Evolutionary conservation across 441 rosid species (phyloP).

Genomic region (Caryocar brasiliense): DNA sequence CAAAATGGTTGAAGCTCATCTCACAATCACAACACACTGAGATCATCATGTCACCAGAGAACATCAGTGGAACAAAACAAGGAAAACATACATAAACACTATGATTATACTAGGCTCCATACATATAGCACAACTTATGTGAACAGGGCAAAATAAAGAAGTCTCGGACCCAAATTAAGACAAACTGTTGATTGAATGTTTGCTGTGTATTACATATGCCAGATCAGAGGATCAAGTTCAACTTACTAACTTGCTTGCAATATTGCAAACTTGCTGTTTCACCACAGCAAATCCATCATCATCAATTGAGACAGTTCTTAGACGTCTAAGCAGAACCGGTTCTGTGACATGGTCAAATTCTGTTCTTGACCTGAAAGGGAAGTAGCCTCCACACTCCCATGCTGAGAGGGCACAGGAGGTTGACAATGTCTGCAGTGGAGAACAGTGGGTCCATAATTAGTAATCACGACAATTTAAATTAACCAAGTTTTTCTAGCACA

Average conservation of each 20-base stretch:
- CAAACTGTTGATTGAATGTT: background rate
- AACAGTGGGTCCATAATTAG: background rate
- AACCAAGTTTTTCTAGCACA: too few relatives aligned
- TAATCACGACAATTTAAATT: background rate
- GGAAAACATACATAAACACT: too few relatives aligned
- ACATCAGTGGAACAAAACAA: too few relatives aligned
- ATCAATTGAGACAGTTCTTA: constrained; percentile 21
- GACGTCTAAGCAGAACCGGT: constrained; percentile 18
- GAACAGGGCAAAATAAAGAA: background rate
- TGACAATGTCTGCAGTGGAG: constrained; percentile 7
- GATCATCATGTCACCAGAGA: too few relatives aligned
- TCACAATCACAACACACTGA: too few relatives aligned
- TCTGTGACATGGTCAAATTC: constrained; percentile 31
- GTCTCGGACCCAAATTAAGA: background rate
- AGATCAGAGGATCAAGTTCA: background rate
- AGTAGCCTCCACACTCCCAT: constrained; percentile 40
- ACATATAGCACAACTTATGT: background rate
- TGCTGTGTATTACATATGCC: too few relatives aligned
- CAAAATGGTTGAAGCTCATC: too few relatives aligned
- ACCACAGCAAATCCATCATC: constrained; percentile 23
- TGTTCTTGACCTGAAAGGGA: constrained; percentile 18
- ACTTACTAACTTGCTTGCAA: constrained; percentile 13
- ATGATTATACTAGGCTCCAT: too few relatives aligned
- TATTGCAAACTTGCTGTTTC: constrained; percentile 26
- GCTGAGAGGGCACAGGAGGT: constrained; percentile 18